These are phyloP conservation scores for Metarhizium guizhouense DNA, from an alignment of 2,329 filamentous ascomycete genomes.

Conservation along the genomic window DNA sequence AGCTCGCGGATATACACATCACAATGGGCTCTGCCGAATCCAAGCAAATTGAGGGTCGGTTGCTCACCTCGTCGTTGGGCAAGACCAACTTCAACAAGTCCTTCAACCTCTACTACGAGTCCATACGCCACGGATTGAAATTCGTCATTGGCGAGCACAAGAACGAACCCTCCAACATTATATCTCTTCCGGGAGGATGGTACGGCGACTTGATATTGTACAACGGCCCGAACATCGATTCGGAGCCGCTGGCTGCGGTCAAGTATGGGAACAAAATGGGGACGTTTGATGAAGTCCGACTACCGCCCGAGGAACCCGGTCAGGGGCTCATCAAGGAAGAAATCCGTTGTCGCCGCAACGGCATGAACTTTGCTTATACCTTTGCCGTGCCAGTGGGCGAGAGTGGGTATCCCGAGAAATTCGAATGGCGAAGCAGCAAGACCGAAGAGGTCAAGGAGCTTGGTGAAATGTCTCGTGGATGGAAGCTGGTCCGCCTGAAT, in stretches of 20 bases:
- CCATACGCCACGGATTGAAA: conserved; percentile 1
- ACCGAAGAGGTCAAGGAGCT: conserved; percentile 25
- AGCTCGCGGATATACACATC: not conserved
- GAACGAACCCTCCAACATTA: conserved; percentile 1
- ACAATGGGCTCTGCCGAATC: conserved; percentile 11
- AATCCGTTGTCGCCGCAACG: conserved; percentile 4
- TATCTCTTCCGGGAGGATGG: conserved; percentile 6
- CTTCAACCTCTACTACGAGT: conserved; percentile 9
- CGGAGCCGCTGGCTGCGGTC: conserved; percentile 4
- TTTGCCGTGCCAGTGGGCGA: conserved; percentile 23
- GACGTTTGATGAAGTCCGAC: conserved; percentile 6
- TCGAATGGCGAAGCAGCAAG: conserved; percentile 33
- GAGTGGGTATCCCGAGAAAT: conserved; percentile 22
- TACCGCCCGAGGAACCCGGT: conserved; percentile 8
- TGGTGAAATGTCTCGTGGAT: conserved; percentile 22
- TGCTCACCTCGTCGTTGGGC: not conserved
- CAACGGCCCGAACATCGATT: conserved; percentile 5
- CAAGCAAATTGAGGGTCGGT: conserved; percentile 5
- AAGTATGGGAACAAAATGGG: conserved; percentile 2
- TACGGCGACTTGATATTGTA: conserved; percentile 10
- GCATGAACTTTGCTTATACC: conserved; percentile 8
- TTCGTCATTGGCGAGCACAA: conserved; percentile 8
- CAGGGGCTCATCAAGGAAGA: conserved; percentile 4
- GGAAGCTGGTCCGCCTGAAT: conserved; percentile 26
- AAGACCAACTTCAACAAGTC: conserved; percentile 4